Conservation (phyloP, 2,329 filamentous ascomycete species). For the Cordyceps sp. region DNA sequence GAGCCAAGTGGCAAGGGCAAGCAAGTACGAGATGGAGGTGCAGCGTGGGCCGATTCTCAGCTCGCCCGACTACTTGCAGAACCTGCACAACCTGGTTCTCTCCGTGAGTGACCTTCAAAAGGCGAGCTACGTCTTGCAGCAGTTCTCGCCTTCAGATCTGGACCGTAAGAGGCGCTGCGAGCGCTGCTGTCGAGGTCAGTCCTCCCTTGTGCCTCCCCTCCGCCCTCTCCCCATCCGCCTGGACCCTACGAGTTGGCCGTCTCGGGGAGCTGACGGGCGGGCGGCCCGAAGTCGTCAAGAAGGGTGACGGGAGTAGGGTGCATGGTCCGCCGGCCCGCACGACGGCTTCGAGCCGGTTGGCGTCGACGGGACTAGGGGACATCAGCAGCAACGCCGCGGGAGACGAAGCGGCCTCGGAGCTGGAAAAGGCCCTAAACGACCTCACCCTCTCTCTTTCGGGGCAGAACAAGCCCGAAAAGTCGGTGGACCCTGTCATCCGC, state of each 20-base stretch:
- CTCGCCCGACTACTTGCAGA: constrained; percentile 6
- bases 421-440: not conserved
- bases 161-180: constrained; percentile 15
- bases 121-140: constrained; percentile 11
- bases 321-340: not conserved
- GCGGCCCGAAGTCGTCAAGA: not conserved
- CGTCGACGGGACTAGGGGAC: not conserved
- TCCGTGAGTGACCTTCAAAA: constrained; percentile 6
- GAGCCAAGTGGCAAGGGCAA: no score
- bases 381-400: not conserved
- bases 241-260: no score
- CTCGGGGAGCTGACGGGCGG: not conserved
- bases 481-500: constrained; percentile 3
- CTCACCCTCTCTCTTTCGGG: not conserved
- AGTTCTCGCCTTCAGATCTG: constrained; percentile 10
- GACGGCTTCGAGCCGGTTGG: no score
- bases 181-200: constrained; percentile 10
- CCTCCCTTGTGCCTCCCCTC: not conserved
- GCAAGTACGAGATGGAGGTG: no score
- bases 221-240: not conserved
- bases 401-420: not conserved
- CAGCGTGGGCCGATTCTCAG: constrained; percentile 6
- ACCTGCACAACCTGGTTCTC: constrained; percentile 7
- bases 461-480: not conserved
- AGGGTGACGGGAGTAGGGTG: not conserved